Conservation (phyloP, 345 rosid genomes). For the Murraya paniculata region DNA sequence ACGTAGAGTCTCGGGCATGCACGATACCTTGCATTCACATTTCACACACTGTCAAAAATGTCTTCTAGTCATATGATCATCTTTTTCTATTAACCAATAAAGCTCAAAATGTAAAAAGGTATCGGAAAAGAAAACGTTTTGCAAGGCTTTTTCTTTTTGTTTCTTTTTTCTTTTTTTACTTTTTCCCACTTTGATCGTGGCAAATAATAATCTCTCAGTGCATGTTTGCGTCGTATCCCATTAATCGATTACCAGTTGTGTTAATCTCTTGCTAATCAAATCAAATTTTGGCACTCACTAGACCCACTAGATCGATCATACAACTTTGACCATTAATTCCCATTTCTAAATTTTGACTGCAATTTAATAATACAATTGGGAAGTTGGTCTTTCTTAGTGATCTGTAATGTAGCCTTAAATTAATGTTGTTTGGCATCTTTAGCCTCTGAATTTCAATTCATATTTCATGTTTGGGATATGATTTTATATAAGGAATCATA, state of each 20-base stretch:
- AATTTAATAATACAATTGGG: too few species aligned
- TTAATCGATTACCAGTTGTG: neutral
- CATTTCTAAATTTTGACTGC: neutral
- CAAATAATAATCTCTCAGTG: neutral
- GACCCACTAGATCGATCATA: neutral
- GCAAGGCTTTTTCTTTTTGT: neutral
- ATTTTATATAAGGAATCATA: neutral
- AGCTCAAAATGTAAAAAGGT: too few species aligned
- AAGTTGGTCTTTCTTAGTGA: neutral
- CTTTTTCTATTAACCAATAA: neutral
- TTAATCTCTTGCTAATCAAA: neutral
- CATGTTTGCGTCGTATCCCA: conserved; percentile 6
- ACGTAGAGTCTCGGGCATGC: neutral
- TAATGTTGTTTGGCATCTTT: neutral
- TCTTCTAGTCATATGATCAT: neutral
- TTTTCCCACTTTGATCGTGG: neutral
- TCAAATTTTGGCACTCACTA: neutral
- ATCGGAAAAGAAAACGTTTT: neutral
- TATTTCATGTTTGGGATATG: neutral
- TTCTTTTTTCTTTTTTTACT: neutral
- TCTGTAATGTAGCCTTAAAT: neutral
- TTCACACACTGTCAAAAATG: neutral
- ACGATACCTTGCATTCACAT: conserved; percentile 4
- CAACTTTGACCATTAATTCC: neutral
- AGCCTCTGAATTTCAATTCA: neutral